phyloP scores from a whole-genome alignment of 2,329 filamentous ascomycete genomes.

The Talaromyces sp. region DNA sequence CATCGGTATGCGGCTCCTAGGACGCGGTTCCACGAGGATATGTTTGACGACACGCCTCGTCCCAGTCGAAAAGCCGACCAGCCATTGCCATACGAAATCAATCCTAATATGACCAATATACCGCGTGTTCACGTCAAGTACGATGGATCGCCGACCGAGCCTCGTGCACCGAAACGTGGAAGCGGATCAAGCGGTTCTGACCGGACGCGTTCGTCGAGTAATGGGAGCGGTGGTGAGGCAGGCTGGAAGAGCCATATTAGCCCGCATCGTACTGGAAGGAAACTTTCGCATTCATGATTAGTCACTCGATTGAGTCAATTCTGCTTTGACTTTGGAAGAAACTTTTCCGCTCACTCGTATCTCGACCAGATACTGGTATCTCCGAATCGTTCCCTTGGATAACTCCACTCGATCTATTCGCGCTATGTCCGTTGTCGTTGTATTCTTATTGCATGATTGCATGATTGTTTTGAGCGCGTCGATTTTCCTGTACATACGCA shows the following conservation, averaged over 20 bases:
- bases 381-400: slow-evolving; percentile 2
- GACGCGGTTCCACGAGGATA: slow-evolving; percentile 29
- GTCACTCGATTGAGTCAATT: neutral
- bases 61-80: slow-evolving; percentile 1
- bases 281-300: slow-evolving; percentile 2
- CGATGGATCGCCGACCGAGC: slow-evolving; percentile 30
- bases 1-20: slow-evolving; percentile 16
- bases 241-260: slow-evolving; percentile 24
- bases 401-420: neutral
- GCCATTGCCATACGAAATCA: slow-evolving; percentile 16
- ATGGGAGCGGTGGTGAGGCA: slow-evolving; percentile 21
- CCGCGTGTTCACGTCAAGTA: slow-evolving; percentile 26
- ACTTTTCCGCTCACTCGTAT: neutral
- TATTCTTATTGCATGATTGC: neutral
- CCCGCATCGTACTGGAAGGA: slow-evolving; percentile 20
- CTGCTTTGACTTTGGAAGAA: neutral
- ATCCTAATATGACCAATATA: slow-evolving; percentile 16
- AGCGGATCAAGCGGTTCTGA: slow-evolving; percentile 27
- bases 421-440: neutral
- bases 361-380: slow-evolving; percentile 1
- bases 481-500: neutral
- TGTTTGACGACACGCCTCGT: slow-evolving; percentile 24
- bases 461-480: neutral
- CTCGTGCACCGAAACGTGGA: slow-evolving; percentile 24
- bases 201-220: slow-evolving; percentile 25